Evolutionary conservation across 1,139 yeast species (phyloP).

Genomic region (Hansenula lynferdii): DNA sequence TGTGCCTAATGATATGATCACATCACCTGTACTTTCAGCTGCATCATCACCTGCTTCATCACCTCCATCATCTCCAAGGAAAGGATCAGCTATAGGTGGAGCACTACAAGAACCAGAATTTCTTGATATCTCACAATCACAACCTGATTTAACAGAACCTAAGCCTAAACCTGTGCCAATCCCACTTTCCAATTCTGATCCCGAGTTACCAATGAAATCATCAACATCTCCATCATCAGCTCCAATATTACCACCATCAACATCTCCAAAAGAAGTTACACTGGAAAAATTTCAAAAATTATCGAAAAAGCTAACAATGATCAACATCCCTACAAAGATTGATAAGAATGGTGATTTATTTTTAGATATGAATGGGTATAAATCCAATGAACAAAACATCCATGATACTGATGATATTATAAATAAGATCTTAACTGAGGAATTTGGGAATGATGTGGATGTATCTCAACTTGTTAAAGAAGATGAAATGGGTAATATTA

Average conservation of each 20-base stretch:
- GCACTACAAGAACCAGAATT: slow-evolving; percentile 51
- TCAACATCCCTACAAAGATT: slow-evolving; percentile 83
- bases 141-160: slow-evolving; percentile 11
- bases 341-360: slow-evolving; percentile 90
- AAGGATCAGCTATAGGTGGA: slow-evolving; percentile 4
- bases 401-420: slow-evolving; percentile 68
- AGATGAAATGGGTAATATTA: slow-evolving; percentile 69
- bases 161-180: slow-evolving; percentile 7
- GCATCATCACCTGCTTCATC: slow-evolving; percentile 59
- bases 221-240: slow-evolving; percentile 22
- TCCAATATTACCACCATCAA: slow-evolving; percentile 3
- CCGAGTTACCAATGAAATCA: slow-evolving; percentile 3
- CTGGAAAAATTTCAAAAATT: slow-evolving; percentile 64
- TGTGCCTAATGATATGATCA: slow-evolving; percentile 73
- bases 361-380: slow-evolving; percentile 95
- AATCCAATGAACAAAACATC: slow-evolving; percentile 73
- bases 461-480: slow-evolving; percentile 45
- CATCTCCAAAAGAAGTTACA: slow-evolving; percentile 36
- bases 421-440: slow-evolving; percentile 67
- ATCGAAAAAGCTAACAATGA: slow-evolving; percentile 58
- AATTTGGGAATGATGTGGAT: slow-evolving; percentile 50
- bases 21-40: slow-evolving; percentile 92
- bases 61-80: slow-evolving; percentile 31
- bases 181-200: slow-evolving; percentile 7
- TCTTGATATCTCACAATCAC: slow-evolving; percentile 34